phyloP scores from a whole-genome alignment of 139 green algal genomes.

The Chlamydomonas applanata region DNA sequence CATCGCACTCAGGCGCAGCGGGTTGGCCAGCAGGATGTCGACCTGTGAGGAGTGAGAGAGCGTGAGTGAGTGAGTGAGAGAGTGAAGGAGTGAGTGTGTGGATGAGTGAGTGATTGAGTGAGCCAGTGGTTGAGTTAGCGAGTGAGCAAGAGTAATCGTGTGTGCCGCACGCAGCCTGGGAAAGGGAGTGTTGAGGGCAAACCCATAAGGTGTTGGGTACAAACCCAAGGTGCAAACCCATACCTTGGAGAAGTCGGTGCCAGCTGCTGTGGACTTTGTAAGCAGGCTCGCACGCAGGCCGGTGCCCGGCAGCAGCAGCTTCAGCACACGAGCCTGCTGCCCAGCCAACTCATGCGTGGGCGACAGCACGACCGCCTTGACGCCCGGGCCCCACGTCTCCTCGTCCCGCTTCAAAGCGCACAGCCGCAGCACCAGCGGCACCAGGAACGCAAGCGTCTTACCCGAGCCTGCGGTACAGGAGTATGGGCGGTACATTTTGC shows the following conservation, averaged over 20 bases:
- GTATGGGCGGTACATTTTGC: no score
- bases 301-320: constrained; percentile 67
- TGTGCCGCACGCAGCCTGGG: background rate
- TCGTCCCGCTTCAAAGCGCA: background rate
- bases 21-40: constrained; percentile 90
- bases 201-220: background rate
- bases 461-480: constrained; percentile 66
- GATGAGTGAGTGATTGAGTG: no score
- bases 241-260: constrained; percentile 67
- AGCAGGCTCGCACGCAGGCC: constrained; percentile 70
- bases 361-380: constrained; percentile 66
- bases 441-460: constrained; percentile 93
- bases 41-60: constrained; percentile 57
- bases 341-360: constrained; percentile 87
- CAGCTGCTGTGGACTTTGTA: constrained; percentile 65
- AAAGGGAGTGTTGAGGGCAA: background rate
- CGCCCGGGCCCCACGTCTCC: constrained; percentile 20
- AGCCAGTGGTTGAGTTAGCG: background rate
- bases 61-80: no score
- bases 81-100: no score
- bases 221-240: no score
- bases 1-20: constrained; percentile 70
- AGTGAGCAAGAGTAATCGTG: no score
- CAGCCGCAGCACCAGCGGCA: constrained; percentile 70
- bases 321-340: constrained; percentile 69